Evolutionary conservation across 2,329 filamentous ascomycete species (phyloP).

Genomic region (Pezicula radicicola): DNA sequence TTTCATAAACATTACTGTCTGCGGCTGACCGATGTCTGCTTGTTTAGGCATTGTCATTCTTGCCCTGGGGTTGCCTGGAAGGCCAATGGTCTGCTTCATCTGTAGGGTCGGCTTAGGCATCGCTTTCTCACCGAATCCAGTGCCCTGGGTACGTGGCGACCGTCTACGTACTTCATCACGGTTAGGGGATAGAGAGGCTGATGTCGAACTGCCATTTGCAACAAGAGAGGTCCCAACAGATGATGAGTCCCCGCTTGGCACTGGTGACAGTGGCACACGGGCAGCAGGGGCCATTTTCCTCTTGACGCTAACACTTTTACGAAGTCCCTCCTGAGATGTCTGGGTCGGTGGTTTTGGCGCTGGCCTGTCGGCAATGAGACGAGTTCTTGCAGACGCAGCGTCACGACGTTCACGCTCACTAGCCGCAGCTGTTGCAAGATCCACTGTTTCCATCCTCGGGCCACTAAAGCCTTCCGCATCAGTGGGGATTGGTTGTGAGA

Average conservation of each 20-base stretch:
- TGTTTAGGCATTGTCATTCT: constrained; percentile 10
- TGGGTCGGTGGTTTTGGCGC: constrained; percentile 17
- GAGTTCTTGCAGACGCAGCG: constrained; percentile 16
- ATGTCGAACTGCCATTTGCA: constrained; percentile 24
- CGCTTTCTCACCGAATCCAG: constrained; percentile 13
- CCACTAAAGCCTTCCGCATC: constrained; percentile 7
- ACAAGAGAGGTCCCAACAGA: constrained; percentile 10
- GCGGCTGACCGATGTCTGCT: constrained; percentile 28
- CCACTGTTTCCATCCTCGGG: constrained; percentile 27
- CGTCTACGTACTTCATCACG: constrained; percentile 26
- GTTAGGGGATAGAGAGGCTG: constrained; percentile 26
- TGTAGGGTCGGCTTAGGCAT: constrained; percentile 10
- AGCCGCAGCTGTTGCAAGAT: constrained; percentile 25
- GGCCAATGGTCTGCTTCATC: constrained; percentile 19
- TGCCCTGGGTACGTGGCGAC: constrained; percentile 22
- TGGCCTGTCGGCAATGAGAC: constrained; percentile 17
- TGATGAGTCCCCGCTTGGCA: constrained; percentile 12
- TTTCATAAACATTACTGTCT: constrained; percentile 55
- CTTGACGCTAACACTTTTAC: constrained; percentile 17
- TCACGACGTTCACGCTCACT: constrained; percentile 27
- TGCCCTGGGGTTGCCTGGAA: constrained; percentile 24
- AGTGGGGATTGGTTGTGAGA: constrained; percentile 25
- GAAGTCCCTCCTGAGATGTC: constrained; percentile 15
- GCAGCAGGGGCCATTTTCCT: constrained; percentile 15
- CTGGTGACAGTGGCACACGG: constrained; percentile 11